Evolutionary conservation across 805 yeast genomes (phyloP).

Genomic region (Hanseniaspora clermontiae): DNA sequence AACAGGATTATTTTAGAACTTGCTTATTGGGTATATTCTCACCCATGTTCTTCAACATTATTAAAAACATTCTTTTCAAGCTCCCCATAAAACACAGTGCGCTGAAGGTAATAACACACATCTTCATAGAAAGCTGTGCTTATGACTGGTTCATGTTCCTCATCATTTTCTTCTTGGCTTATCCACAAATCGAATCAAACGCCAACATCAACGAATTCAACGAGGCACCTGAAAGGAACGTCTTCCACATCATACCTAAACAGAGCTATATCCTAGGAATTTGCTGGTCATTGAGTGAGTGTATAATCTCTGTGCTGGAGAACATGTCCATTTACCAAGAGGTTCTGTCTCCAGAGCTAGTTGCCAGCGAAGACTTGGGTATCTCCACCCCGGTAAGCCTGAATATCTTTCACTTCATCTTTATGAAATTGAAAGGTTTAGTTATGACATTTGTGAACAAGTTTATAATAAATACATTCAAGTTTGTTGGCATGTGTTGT

Average conservation of each 20-base stretch:
- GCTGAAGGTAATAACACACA: conserved; percentile 20
- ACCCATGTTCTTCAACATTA: conserved; percentile 26
- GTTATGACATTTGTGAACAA: background rate
- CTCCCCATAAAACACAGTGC: conserved; percentile 20
- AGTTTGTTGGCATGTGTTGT: background rate
- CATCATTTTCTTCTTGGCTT: conserved; percentile 29
- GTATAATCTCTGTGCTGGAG: conserved; percentile 21
- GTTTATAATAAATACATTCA: background rate
- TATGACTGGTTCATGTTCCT: conserved; percentile 30
- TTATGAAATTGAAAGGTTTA: background rate
- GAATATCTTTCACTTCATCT: background rate
- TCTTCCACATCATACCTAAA: conserved; percentile 33
- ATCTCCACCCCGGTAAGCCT: background rate
- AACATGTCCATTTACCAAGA: conserved; percentile 23
- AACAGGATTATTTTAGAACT: conserved; percentile 32
- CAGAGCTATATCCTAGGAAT: conserved; percentile 32
- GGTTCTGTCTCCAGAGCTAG: conserved; percentile 12
- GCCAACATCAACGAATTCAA: background rate
- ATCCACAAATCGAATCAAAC: conserved; percentile 27
- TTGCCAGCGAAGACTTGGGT: background rate
- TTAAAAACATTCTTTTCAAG: conserved; percentile 23
- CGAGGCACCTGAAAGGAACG: conserved; percentile 7
- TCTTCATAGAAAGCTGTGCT: conserved; percentile 25
- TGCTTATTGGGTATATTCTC: conserved; percentile 28
- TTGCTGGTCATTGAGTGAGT: conserved; percentile 29